Evolutionary conservation across 2,329 filamentous ascomycete genomes (phyloP).

Genomic region (Bipolaris zeicola): DNA sequence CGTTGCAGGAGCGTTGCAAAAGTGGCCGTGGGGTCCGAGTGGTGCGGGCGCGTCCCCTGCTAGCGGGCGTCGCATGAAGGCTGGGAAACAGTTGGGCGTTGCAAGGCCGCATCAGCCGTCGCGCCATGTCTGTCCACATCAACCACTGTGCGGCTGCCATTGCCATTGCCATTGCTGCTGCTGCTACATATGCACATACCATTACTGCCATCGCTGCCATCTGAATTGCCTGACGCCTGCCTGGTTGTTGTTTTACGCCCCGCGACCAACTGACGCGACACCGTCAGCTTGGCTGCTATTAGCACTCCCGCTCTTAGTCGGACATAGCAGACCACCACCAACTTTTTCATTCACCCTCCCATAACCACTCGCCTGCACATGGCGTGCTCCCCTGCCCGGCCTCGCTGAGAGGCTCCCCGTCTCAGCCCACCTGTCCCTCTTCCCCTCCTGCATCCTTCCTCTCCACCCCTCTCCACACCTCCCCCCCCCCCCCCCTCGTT

Average conservation of each 20-base stretch:
- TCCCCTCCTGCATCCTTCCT: background rate
- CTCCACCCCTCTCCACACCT: slow-evolving; percentile 7
- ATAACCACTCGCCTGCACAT: slow-evolving; percentile 25
- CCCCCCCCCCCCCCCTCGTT: background rate
- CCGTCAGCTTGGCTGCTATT: background rate
- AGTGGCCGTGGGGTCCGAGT: slow-evolving; percentile 8
- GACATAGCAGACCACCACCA: slow-evolving; percentile 10
- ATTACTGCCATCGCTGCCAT: too few species aligned
- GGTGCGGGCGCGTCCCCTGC: slow-evolving; percentile 16
- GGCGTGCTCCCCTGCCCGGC: slow-evolving; percentile 35
- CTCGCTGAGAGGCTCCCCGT: slow-evolving; percentile 41
- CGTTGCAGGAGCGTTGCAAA: slow-evolving; percentile 21
- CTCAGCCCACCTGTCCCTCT: slow-evolving; percentile 1
- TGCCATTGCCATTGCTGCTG: too few species aligned
- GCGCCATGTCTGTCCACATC: background rate
- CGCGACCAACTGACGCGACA: too few species aligned
- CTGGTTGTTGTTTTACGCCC: background rate
- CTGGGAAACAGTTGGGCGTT: slow-evolving; percentile 15
- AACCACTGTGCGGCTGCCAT: too few species aligned
- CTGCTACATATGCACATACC: too few species aligned
- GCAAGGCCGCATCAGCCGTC: slow-evolving; percentile 7
- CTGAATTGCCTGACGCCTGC: too few species aligned
- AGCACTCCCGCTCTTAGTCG: background rate
- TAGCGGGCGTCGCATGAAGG: slow-evolving; percentile 16
- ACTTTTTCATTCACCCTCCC: slow-evolving; percentile 11